These are phyloP conservation scores for Stagonosporopsis chrysanthemi DNA, from an alignment of 2,329 filamentous ascomycete genomes.

Conservation along the genomic window DNA sequence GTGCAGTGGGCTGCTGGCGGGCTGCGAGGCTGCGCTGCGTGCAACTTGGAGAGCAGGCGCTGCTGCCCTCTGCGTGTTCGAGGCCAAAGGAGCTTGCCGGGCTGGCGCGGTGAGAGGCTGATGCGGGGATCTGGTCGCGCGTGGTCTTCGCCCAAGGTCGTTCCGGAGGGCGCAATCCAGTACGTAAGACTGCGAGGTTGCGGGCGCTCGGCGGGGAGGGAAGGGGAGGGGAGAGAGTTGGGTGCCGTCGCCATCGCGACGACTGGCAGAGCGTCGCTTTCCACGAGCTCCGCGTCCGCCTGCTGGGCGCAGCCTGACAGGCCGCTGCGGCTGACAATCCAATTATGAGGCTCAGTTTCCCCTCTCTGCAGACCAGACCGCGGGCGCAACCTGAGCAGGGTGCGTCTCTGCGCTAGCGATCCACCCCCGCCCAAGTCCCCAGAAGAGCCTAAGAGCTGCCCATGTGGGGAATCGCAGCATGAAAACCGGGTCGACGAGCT, in stretches of 20 bases:
- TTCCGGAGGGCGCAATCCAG: slow-evolving; percentile 15
- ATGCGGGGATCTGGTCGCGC: slow-evolving; percentile 19
- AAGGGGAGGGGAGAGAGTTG: slow-evolving; percentile 1
- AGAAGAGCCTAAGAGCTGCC: slow-evolving; percentile 1
- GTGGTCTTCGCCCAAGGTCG: slow-evolving; percentile 14
- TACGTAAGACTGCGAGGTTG: slow-evolving; percentile 18
- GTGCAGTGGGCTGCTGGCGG: background rate
- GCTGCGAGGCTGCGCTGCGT: slow-evolving; percentile 9
- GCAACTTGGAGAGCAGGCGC: slow-evolving; percentile 8
- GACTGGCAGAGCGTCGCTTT: slow-evolving; percentile 10
- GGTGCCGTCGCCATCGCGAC: slow-evolving; percentile 7
- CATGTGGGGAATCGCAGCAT: slow-evolving; percentile 16
- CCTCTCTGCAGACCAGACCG: slow-evolving; percentile 11
- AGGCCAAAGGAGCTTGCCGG: slow-evolving; percentile 18
- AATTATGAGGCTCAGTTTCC: slow-evolving; percentile 22
- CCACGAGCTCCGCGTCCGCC: slow-evolving; percentile 11
- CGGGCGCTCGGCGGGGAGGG: slow-evolving; percentile 10
- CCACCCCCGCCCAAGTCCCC: slow-evolving; percentile 15
- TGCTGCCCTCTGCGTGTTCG: slow-evolving; percentile 7
- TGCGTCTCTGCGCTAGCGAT: background rate
- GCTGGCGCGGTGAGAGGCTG: slow-evolving; percentile 21
- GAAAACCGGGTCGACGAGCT: slow-evolving; percentile 7
- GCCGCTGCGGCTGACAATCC: slow-evolving; percentile 22
- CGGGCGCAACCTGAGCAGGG: slow-evolving; percentile 8
- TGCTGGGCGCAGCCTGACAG: slow-evolving; percentile 20